phyloP scores from a whole-genome alignment of 305 asterid species.

The Stenogyne calaminthoides region DNA sequence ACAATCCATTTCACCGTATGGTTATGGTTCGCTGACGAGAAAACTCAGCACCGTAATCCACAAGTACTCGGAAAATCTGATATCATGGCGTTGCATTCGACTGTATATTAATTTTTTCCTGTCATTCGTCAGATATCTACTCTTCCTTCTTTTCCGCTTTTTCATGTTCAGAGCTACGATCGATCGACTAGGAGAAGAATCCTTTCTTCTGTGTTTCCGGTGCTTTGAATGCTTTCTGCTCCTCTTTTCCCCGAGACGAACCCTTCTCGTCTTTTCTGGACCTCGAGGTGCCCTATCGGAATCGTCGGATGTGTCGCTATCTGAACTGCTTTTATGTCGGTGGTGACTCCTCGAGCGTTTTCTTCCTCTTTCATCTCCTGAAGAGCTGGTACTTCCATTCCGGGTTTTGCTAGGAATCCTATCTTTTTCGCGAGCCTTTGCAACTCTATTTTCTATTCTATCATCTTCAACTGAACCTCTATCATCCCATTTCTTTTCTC shows the following conservation, averaged over 20 bases:
- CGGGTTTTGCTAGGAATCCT: slow-evolving; percentile 27
- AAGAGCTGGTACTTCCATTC: slow-evolving; percentile 46
- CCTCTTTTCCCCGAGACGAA: slow-evolving; percentile 51
- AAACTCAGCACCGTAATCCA: no score
- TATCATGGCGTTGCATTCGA: not conserved
- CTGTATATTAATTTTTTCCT: not conserved
- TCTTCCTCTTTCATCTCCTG: slow-evolving; percentile 63
- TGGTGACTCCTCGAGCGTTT: slow-evolving; percentile 55
- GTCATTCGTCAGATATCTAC: slow-evolving; percentile 44
- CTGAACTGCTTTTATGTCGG: slow-evolving; percentile 44
- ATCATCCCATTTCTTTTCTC: slow-evolving; percentile 21
- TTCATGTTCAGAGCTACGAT: slow-evolving; percentile 48
- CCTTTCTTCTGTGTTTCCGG: slow-evolving; percentile 62
- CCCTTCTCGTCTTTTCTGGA: slow-evolving; percentile 57
- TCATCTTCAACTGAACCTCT: slow-evolving; percentile 26
- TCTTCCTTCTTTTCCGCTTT: slow-evolving; percentile 54
- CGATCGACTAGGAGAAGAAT: slow-evolving; percentile 64
- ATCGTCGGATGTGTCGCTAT: slow-evolving; percentile 41
- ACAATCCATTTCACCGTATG: no score
- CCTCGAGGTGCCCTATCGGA: slow-evolving; percentile 49
- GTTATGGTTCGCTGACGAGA: no score
- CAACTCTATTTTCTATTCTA: slow-evolving; percentile 29
- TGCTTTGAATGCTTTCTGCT: slow-evolving; percentile 70
- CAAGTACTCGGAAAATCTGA: not conserved
- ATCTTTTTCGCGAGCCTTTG: slow-evolving; percentile 33